A percentile compares a stretch with the other conserved stretches of the same genome.
Conservation (phyloP, 441 rosid species). For the Jatropha multifida region DNA sequence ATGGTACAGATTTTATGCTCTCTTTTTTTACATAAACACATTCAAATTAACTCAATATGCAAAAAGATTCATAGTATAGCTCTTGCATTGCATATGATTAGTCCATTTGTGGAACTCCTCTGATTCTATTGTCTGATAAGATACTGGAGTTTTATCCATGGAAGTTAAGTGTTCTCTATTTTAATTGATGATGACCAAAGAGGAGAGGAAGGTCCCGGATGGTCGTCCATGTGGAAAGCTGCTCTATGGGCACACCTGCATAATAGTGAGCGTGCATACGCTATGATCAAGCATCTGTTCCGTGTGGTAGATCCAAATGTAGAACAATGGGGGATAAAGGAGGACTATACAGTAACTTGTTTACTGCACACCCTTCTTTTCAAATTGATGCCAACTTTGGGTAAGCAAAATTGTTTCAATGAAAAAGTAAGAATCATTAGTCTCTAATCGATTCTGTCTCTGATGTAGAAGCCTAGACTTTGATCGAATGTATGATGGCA, state of each 20-base stretch:
- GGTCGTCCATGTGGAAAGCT: constrained; percentile 90
- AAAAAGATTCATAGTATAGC: too few species aligned
- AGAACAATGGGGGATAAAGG: constrained; percentile 52
- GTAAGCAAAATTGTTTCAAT: constrained; percentile 39
- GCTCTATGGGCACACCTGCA: constrained; percentile 88
- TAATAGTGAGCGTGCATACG: constrained; percentile 70
- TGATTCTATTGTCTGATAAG: too few species aligned
- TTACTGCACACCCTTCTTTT: constrained; percentile 93
- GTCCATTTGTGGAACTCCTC: too few species aligned
- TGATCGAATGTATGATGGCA: neutral
- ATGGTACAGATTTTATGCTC: neutral
- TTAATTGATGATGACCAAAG: constrained; percentile 17
- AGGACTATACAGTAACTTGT: constrained; percentile 84
- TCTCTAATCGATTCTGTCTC: neutral
- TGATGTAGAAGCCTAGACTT: neutral
- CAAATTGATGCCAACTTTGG: constrained; percentile 96
- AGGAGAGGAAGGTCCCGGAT: constrained; percentile 96
- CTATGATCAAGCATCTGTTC: constrained; percentile 70
- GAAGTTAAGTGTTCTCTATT: neutral
- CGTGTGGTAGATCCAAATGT: constrained; percentile 73
- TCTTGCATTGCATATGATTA: too few species aligned
- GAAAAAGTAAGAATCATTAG: neutral
- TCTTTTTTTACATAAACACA: too few species aligned
- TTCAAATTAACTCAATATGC: too few species aligned
- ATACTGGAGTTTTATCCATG: too few species aligned